Percentiles rank a stretch among this genome's conserved stretches.
phyloP scores from a whole-genome alignment of 2,329 filamentous ascomycete genomes.

The Ophiostoma piceae region DNA sequence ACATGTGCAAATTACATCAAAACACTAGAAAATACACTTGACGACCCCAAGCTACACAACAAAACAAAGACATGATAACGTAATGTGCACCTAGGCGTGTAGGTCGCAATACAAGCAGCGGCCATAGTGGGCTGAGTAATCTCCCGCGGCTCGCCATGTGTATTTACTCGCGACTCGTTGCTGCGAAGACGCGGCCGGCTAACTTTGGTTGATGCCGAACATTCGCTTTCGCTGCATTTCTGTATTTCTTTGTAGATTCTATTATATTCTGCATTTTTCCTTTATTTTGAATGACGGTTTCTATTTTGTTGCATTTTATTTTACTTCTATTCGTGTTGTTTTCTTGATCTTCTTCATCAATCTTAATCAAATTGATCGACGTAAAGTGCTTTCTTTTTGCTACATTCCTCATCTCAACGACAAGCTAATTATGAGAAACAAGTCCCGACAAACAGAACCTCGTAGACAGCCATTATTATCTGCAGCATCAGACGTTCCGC shows the following conservation, averaged over 20 bases:
- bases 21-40: neutral
- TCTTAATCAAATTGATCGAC: no score
- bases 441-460: neutral
- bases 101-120: neutral
- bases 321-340: neutral
- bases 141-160: neutral
- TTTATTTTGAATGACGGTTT: no score
- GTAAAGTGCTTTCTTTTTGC: no score
- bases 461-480: neutral
- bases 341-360: neutral
- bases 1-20: neutral
- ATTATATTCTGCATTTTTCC: neutral
- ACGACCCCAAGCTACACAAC: neutral
- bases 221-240: neutral
- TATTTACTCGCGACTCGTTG: constrained; percentile 6
- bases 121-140: constrained; percentile 14
- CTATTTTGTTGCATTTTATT: neutral
- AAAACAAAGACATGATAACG: constrained; percentile 13
- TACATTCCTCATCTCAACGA: no score
- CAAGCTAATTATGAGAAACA: neutral
- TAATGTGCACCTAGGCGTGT: neutral
- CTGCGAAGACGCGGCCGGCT: neutral
- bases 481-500: neutral
- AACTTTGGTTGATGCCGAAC: no score
- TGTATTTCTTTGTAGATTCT: neutral